Conservation (phyloP, 169 alveolate species). For the Plasmodium falciparum region DNA sequence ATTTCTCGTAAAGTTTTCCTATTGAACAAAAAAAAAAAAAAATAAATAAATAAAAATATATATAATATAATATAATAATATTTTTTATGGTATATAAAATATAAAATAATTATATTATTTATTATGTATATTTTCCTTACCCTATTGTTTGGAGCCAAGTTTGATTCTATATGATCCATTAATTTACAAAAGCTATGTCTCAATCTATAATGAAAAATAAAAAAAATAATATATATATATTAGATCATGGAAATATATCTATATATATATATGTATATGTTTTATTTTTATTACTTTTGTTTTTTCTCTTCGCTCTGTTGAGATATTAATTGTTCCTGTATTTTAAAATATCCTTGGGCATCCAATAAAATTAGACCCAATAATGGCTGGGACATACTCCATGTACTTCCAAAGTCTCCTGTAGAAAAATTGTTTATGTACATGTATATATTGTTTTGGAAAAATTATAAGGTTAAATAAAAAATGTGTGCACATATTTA, state of each 20-base stretch:
- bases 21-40: background rate
- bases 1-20: constrained; percentile 87
- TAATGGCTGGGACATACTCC: constrained; percentile 93
- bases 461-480: no score
- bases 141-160: constrained; percentile 59
- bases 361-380: constrained; percentile 91
- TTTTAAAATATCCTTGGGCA: constrained; percentile 84
- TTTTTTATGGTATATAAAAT: background rate
- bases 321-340: constrained; percentile 84
- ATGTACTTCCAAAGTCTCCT: constrained; percentile 91
- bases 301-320: constrained; percentile 88
- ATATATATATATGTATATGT: background rate
- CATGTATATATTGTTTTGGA: background rate
- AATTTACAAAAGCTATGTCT: constrained; percentile 76
- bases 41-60: background rate
- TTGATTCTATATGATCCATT: constrained; percentile 74
- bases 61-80: constrained; percentile 8
- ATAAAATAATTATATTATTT: background rate
- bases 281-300: constrained; percentile 77
- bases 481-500: no score
- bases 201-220: constrained; percentile 17
- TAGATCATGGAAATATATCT: background rate
- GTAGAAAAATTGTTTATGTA: background rate
- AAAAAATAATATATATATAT: background rate
- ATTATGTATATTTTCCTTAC: constrained; percentile 19